A percentile compares a stretch with the other conserved stretches of the same genome.
phyloP scores from a whole-genome alignment of 2,329 filamentous ascomycete species.

The Pezicula rhizophila region DNA sequence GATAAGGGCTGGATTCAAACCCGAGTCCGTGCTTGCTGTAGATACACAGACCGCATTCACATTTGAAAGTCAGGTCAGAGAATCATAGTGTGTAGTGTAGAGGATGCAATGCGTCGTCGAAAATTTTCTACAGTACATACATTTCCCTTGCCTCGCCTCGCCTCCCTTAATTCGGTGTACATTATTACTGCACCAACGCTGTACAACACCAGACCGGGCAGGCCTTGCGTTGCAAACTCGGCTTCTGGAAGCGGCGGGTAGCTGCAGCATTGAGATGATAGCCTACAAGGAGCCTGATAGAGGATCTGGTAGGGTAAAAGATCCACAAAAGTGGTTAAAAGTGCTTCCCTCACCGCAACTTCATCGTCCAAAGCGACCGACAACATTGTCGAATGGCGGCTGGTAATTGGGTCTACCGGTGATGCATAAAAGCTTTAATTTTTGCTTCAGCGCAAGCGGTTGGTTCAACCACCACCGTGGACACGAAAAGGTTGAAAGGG shows the following conservation, averaged over 20 bases:
- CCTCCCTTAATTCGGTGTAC: too few species aligned
- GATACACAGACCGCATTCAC: slow-evolving; percentile 12
- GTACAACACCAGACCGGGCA: neutral
- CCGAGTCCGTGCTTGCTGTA: slow-evolving; percentile 10
- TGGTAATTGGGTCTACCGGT: slow-evolving; percentile 10
- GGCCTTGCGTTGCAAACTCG: neutral
- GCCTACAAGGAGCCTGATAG: too few species aligned
- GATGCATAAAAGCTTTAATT: slow-evolving; percentile 9
- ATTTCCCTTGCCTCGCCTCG: too few species aligned
- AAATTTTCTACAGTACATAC: too few species aligned
- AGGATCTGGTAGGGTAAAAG: too few species aligned
- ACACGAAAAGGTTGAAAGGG: too few species aligned
- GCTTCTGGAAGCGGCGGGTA: slow-evolving; percentile 8
- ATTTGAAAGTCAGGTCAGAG: neutral
- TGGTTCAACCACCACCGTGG: too few species aligned
- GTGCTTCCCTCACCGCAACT: slow-evolving; percentile 18
- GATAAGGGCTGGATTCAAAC: slow-evolving; percentile 7
- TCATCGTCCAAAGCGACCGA: slow-evolving; percentile 5
- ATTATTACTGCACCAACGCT: too few species aligned
- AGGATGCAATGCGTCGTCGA: too few species aligned
- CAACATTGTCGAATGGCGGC: slow-evolving; percentile 13
- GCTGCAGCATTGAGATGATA: slow-evolving; percentile 2
- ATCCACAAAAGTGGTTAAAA: too few species aligned
- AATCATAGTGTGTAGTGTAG: too few species aligned
- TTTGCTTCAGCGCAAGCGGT: too few species aligned